phyloP scores from a whole-genome alignment of 495 filamentous ascomycete genomes.

The Pyrenula aspistea region DNA sequence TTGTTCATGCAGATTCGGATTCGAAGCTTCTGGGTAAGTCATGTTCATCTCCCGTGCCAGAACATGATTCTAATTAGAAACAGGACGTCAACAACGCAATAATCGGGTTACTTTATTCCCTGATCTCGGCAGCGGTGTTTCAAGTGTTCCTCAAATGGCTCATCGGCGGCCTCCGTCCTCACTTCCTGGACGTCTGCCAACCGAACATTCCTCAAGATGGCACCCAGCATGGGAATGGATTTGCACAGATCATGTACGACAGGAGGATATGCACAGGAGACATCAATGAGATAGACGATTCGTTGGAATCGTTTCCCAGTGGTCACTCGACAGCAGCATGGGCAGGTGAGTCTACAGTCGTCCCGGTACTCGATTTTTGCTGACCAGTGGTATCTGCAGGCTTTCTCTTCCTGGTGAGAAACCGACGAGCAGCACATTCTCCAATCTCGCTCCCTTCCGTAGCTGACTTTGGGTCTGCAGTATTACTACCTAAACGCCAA shows the following conservation, averaged over 20 bases:
- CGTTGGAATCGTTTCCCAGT: constrained; percentile 34
- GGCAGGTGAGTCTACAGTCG: not conserved
- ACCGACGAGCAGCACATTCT: not conserved
- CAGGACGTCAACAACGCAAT: constrained; percentile 47
- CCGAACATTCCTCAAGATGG: constrained; percentile 19
- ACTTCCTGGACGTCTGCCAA: constrained; percentile 39
- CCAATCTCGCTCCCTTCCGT: constrained; percentile 2
- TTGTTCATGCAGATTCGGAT: constrained; percentile 42
- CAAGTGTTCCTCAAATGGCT: constrained; percentile 42
- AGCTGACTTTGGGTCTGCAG: constrained; percentile 34
- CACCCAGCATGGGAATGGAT: constrained; percentile 25
- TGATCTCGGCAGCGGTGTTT: constrained; percentile 46
- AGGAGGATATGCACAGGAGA: constrained; percentile 36
- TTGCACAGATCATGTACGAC: constrained; percentile 34
- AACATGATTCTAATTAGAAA: not conserved
- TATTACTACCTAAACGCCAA: constrained; percentile 45
- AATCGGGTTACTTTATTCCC: constrained; percentile 45
- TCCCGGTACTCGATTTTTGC: not conserved
- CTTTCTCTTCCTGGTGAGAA: not conserved
- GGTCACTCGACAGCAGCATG: constrained; percentile 41
- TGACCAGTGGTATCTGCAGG: not conserved
- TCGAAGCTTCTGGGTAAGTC: constrained; percentile 42
- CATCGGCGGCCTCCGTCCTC: constrained; percentile 37
- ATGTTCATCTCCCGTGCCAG: not conserved
- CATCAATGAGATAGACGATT: constrained; percentile 30